Evolutionary conservation across 805 yeast genomes (phyloP), one percentile per base, ranked within the genome.

Genomic region (Saccharomyces kudriavzevii): DNA sequence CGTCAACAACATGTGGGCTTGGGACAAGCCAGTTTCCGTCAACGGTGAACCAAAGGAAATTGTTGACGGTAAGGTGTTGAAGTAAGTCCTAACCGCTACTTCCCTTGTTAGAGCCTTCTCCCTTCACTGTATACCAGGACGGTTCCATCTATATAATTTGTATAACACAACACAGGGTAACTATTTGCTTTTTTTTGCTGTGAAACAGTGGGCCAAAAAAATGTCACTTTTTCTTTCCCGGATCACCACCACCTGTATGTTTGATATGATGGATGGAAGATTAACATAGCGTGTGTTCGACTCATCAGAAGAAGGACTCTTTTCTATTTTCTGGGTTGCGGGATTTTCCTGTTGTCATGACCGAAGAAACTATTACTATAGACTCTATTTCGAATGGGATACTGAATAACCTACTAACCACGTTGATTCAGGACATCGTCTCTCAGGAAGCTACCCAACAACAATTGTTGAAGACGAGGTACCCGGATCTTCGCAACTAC

Each of bases 1-100:
- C 69, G 74, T 94, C 66, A 79, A 87, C 75, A 88, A 90, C 83
- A 79, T 90, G 85, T 89, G 96, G 85, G 96, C 97, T 65, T 92
- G 98, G 98, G 99, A 92, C 74, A 83, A 89, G 79, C 98, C 98
- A 63, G 82, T 90, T 63, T 73, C 73, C 54, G 79, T 85, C 70
- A 76, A 85, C 71, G 97, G 96, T 71, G 86, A 82, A 77, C 70
- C 77, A 71, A 85, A 79, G 72, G 96, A 88, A 78, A 87, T 92
- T 67, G 96, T 86, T 62, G 99, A 92, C 74, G 99, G 99, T 78
- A 91, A 92, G 82, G 97, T 92, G 64, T 85, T 90, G 79, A 92
- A 92, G 83, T 91, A 85, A 52, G 48, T 29, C 43, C n/a, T 26
- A n/a, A 27, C 26, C 27, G 22, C 14, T 30, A n/a, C 13, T 13